Conservation (phyloP, 352 stramenopile genomes). For the Thraustochytrium sp. region DNA sequence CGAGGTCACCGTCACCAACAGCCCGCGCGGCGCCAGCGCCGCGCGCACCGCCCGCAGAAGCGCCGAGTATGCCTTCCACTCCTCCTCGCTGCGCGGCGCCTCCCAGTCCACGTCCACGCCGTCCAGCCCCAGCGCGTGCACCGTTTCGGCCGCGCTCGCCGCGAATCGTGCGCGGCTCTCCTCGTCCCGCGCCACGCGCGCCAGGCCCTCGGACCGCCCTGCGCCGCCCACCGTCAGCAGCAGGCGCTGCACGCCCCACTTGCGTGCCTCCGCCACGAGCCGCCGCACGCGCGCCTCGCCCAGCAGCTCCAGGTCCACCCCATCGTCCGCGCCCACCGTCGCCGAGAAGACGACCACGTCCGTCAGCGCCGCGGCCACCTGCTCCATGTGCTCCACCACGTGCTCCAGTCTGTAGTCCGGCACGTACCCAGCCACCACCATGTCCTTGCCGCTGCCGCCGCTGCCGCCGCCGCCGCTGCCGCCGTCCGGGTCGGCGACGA, state of each 20-base stretch:
- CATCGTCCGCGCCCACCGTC: background rate
- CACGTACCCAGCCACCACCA: background rate
- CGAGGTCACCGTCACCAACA: background rate
- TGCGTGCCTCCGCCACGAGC: background rate
- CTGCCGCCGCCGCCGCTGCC: background rate
- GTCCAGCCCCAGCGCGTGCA: background rate
- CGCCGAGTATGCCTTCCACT: background rate
- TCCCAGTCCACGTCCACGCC: constrained; percentile 31
- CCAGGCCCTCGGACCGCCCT: background rate
- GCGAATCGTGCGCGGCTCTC: background rate
- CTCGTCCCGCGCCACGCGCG: background rate
- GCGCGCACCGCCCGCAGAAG: background rate
- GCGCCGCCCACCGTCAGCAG: constrained; percentile 8
- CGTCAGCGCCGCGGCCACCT: background rate
- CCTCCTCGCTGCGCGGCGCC: background rate
- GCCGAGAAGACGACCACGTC: constrained; percentile 19
- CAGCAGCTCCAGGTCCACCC: background rate
- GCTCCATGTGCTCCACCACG: background rate
- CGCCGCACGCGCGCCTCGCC: background rate
- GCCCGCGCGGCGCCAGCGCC: background rate
- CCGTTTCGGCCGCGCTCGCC: background rate
- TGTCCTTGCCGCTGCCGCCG: background rate
- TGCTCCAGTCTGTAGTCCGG: constrained; percentile 29
- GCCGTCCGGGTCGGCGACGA: background rate
- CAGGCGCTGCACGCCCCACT: background rate